Base-by-base conservation (phyloP, 345 rosid species). In the Eucalyptus pauciflora region DNA sequence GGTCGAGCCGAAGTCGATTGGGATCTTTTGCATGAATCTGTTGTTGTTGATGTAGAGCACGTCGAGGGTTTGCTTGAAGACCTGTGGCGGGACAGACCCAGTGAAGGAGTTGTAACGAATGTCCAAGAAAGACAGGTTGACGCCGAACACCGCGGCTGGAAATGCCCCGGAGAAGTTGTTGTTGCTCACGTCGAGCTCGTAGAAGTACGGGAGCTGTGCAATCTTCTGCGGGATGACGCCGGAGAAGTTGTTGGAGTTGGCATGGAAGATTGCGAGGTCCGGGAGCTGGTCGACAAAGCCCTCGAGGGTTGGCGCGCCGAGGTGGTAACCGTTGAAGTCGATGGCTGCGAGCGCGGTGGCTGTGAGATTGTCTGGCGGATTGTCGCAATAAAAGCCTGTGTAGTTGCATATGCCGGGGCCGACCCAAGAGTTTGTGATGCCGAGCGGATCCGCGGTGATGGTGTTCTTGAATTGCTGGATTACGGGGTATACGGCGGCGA, bases 111-210 rank as follows among this genome's bases (percentile, higher is more conserved):
- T 94, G 88, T 64, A 94, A 10, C 95, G 92, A 51, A 94, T 89
- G 41, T 94, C 95, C 76, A 94, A 49, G 90, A 91, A 93, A 1
- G 91, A 71, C 6, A 93, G 87, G n/a, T 49, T 85, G 24, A 69
- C 33, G 50, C 69, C 49, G 7, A 94, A 90, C 43, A 94, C 87
- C 3, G 86, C 56, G 31, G 45, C 13, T 1, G 93, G 95, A n/a
- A 93, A 92, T 58, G 88, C n/a, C 12, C 96, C 98, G 50, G 95
- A 96, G 50, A 96, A 96, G 11, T 94, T 92, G 51, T 95, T 96
- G 91, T 93, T 96, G 87, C 98, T 95, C 24, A 95, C 88, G 89
- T 96, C 98, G 10, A 96, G 92, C 64, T 89, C 88, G 67, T 89
- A 89, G 7, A 89, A 50, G 41, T 89, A 89, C 86, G 79, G 88